These are phyloP conservation scores for Aureobasidium mangrovei DNA, from an alignment of 2,329 filamentous ascomycete genomes.

Conservation along the genomic window DNA sequence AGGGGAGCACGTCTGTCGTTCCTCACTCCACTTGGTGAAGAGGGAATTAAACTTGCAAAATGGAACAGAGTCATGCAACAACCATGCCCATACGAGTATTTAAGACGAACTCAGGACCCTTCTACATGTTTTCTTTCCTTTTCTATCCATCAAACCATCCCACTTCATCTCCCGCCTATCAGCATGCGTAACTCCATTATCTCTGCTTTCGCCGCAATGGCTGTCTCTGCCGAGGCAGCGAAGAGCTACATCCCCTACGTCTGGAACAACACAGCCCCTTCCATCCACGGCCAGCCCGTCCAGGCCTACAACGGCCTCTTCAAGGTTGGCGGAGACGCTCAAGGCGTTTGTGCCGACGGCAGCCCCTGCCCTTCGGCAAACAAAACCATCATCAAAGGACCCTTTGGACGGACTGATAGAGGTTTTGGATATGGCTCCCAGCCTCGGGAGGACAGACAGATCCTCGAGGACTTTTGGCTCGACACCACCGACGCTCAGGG, in stretches of 20 bases:
- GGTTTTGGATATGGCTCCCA: too few relatives aligned
- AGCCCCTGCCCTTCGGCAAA: background rate
- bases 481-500: background rate
- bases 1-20: background rate
- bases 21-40: background rate
- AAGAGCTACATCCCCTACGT: background rate
- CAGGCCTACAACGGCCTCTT: background rate
- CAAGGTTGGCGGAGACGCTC: background rate
- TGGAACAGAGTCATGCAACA: background rate
- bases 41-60: background rate
- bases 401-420: background rate
- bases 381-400: background rate
- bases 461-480: background rate
- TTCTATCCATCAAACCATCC: background rate
- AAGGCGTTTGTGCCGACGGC: background rate
- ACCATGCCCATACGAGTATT: background rate
- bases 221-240: background rate
- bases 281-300: background rate
- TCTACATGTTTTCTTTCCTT: background rate
- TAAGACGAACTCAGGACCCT: background rate
- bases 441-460: background rate
- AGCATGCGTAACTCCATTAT: background rate
- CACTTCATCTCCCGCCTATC: background rate
- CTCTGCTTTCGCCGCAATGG: background rate
- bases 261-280: background rate